Evolutionary conservation across 2,329 filamentous ascomycete genomes (phyloP), one percentile per base, ranked within the genome.

Genomic region (Hirsutella rhossiliensis): DNA sequence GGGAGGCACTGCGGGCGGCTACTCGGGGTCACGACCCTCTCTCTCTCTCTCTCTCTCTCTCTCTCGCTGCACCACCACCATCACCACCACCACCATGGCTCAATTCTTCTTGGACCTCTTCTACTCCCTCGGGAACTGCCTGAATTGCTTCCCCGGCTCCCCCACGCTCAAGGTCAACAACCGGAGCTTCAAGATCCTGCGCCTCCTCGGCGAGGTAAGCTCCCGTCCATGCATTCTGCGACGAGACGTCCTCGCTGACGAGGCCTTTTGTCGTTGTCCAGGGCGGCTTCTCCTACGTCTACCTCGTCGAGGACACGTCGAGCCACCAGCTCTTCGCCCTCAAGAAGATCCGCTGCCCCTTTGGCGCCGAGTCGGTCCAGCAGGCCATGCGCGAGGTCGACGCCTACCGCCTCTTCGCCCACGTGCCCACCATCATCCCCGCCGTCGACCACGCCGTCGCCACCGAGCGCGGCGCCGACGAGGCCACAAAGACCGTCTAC

Each of bases 241-340:
- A 36, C 28, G n/a, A n/a, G n/a, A n/a, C n/a, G n/a, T n/a, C n/a
- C n/a, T 4, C 43, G 39, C 30, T 27, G 18, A 4, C 18, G 5
- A 4, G 11, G 5, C 36, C 11, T 23, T 34, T 32, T 17, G 3
- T 11, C 17, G 23, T 38, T 44, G 28, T 30, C 23, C 27, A 90
- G 84, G 92, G 92, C 61, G 92, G 92, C 58, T 98, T 98, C 72
- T 95, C 88, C 52, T 98, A 97, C 66, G 92, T 98, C 55, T 98
- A 98, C 68, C 85, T 98, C 47, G 92, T 98, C 47, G 86, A 97
- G 72, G 89, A 96, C 63, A 90, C 84, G 40, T 72, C 78, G 44
- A 84, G 80, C 43, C 84, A 86, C 47, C 80, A 90, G 56, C 77
- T 95, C 40, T 90, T 94, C 63, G 92, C 92, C 17, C 80, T 97